These are phyloP conservation scores for Mortierella hygrophila DNA, from an alignment of 192 early-diverging fungal species.

Conservation along the genomic window DNA sequence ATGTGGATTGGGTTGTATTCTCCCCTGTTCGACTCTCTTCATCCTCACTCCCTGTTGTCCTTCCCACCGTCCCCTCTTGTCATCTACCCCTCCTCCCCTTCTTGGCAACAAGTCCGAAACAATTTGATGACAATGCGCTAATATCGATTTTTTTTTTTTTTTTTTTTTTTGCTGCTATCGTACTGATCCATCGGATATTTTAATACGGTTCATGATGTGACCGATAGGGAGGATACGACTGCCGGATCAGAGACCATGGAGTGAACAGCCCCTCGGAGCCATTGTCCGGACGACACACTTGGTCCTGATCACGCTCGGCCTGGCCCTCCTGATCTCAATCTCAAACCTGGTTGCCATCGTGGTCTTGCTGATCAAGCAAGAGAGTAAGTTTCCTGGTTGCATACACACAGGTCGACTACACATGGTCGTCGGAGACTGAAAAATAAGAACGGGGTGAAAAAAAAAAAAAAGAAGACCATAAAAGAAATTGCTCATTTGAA, in stretches of 20 bases:
- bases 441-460: neutral
- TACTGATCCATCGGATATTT: neutral
- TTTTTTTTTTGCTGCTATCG: neutral
- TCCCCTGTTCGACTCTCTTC: neutral
- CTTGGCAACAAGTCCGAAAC: neutral
- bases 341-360: conserved; percentile 26
- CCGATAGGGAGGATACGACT: conserved; percentile 35
- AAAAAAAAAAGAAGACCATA: neutral
- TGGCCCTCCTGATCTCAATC: conserved; percentile 34
- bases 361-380: conserved; percentile 26
- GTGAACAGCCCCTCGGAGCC: conserved; percentile 15
- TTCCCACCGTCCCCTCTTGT: neutral
- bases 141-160: neutral
- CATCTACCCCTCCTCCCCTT: neutral
- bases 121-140: neutral
- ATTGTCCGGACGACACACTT: conserved; percentile 16
- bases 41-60: neutral
- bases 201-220: neutral
- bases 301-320: conserved; percentile 14
- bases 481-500: neutral
- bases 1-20: neutral
- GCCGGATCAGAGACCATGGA: conserved; percentile 24
- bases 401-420: neutral
- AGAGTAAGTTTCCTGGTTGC: conserved; percentile 19
- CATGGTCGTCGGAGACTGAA: neutral